A percentile compares a stretch with the other conserved stretches of the same genome.
Evolutionary conservation across 2,329 filamentous ascomycete species (phyloP).

Genomic region (Fusarium poae): DNA sequence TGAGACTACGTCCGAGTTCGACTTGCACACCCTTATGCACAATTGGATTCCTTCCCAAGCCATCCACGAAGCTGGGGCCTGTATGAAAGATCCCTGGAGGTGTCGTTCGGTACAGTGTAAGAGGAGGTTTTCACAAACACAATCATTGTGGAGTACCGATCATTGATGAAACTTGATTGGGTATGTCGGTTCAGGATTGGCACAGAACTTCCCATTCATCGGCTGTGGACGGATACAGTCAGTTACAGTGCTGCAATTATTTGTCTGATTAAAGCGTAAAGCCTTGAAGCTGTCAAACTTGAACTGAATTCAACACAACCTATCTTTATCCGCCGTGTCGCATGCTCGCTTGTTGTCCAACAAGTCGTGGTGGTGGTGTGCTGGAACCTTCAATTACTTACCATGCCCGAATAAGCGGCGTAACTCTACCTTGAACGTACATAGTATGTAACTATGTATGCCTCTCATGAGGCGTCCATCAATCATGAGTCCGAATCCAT

Average conservation of each 20-base stretch:
- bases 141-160: constrained; percentile 22
- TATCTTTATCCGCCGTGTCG: constrained; percentile 13
- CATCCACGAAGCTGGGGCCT: constrained; percentile 31
- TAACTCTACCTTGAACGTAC: constrained; percentile 28
- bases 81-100: constrained; percentile 34
- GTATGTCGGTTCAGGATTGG: constrained; percentile 15
- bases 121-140: constrained; percentile 30
- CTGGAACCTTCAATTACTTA: constrained; percentile 26
- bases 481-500: constrained; percentile 37
- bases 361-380: constrained; percentile 34
- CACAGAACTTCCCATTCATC: constrained; percentile 31
- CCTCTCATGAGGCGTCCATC: constrained; percentile 30
- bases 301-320: constrained; percentile 20
- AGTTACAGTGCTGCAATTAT: constrained; percentile 23
- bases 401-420: constrained; percentile 32
- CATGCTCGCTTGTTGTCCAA: constrained; percentile 35
- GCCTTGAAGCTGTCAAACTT: constrained; percentile 20
- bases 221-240: constrained; percentile 24
- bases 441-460: no score
- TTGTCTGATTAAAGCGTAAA: constrained; percentile 6
- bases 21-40: constrained; percentile 24
- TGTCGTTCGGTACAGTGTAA: constrained; percentile 31
- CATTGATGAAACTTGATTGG: constrained; percentile 31
- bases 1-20: constrained; percentile 16
- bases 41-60: constrained; percentile 24